Percentiles rank a stretch among this genome's conserved stretches.
Conservation (phyloP, 129 eudicot species). For the Flaveria bidentis region DNA sequence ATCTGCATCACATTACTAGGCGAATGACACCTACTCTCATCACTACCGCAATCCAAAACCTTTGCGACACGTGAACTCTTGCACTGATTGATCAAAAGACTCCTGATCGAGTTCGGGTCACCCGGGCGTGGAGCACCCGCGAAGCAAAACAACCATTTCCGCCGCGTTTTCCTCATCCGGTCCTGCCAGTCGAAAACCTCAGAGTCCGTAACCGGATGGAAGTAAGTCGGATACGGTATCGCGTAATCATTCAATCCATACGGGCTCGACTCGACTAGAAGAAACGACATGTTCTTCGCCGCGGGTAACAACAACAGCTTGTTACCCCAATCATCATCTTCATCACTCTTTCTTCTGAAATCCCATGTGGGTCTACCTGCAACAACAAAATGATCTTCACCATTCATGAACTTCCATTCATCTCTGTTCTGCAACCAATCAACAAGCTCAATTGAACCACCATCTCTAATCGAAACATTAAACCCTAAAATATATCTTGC, state of each 20-base stretch:
- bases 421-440: constrained; percentile 7
- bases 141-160: constrained; percentile 68
- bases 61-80: constrained; percentile 45
- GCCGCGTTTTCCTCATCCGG: constrained; percentile 51
- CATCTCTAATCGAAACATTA: constrained; percentile 14
- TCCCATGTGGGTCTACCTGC: constrained; percentile 21
- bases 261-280: constrained; percentile 16
- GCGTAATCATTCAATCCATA: constrained; percentile 34
- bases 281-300: constrained; percentile 11
- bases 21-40: constrained; percentile 42
- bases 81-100: constrained; percentile 68
- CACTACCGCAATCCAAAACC: constrained; percentile 39
- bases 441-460: background rate
- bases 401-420: constrained; percentile 19
- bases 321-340: constrained; percentile 74
- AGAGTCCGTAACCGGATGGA: constrained; percentile 39
- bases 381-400: constrained; percentile 29
- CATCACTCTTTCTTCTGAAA: background rate
- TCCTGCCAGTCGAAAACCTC: constrained; percentile 35
- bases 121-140: constrained; percentile 79
- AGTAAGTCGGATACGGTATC: constrained; percentile 78
- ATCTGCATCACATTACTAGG: constrained; percentile 51
- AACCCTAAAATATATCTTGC: constrained; percentile 14
- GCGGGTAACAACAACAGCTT: constrained; percentile 41
- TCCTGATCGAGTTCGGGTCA: constrained; percentile 59